Conservation (phyloP, 2,329 filamentous ascomycete genomes). For the Fusarium equiseti region DNA sequence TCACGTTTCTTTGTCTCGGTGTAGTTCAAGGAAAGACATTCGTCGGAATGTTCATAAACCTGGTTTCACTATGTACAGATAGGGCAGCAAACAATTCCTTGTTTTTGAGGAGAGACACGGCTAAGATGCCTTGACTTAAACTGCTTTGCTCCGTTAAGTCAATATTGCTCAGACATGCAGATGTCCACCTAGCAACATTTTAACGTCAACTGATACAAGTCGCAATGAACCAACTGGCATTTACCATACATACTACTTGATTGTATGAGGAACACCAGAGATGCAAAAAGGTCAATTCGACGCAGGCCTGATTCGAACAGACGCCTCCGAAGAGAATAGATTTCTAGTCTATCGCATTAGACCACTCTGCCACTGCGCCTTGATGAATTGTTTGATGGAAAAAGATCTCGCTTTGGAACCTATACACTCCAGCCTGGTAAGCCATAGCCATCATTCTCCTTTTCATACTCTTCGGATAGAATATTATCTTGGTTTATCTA, state of each 20-base stretch:
- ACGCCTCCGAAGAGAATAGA: slow-evolving; percentile 48
- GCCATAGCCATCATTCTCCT: background rate
- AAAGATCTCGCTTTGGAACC: rapidly evolving
- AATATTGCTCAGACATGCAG: background rate
- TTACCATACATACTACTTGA: background rate
- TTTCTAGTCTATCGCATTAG: slow-evolving; percentile 49
- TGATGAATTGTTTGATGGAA: slow-evolving; percentile 8
- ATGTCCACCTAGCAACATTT: slow-evolving; percentile 19
- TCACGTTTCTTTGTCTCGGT: slow-evolving; percentile 23
- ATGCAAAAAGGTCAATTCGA: slow-evolving; percentile 34
- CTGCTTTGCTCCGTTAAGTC: background rate
- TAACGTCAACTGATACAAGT: background rate
- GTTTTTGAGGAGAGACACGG: background rate
- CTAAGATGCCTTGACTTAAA: background rate
- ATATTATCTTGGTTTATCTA: background rate
- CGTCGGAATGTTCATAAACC: slow-evolving; percentile 1
- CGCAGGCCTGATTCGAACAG: slow-evolving; percentile 48
- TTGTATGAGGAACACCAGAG: rapidly evolving
- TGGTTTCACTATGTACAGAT: background rate
- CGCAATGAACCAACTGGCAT: no score
- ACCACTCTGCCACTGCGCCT: slow-evolving; percentile 48
- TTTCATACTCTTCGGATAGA: background rate
- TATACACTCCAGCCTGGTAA: rapidly evolving
- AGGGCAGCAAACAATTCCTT: background rate
- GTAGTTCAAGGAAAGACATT: background rate